Conservation (phyloP, 2,329 filamentous ascomycete genomes). For the Didymella pinodella region DNA sequence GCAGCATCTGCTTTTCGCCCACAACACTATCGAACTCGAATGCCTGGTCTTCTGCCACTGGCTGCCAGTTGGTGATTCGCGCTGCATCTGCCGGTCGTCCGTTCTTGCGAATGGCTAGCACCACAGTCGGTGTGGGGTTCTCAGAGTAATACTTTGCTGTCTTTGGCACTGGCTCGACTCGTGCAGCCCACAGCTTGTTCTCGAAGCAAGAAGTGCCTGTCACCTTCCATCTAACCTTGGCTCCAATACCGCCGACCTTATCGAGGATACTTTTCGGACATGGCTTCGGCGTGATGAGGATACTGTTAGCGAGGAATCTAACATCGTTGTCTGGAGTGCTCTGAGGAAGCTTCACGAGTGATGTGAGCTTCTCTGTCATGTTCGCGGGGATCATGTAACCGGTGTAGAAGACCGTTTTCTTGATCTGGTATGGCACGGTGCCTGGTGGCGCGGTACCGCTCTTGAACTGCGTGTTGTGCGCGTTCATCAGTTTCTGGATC, state of each 20-base stretch:
- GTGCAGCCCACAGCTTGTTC: conserved; percentile 86
- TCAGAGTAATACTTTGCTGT: conserved; percentile 75
- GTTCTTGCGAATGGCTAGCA: conserved; percentile 80
- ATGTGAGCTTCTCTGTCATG: conserved; percentile 75
- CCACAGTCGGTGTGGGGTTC: conserved; percentile 78
- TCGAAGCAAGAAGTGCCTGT: conserved; percentile 77
- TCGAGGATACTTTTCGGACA: conserved; percentile 76
- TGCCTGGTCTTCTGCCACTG: conserved; percentile 72
- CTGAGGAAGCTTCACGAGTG: conserved; percentile 70
- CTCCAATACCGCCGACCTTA: conserved; percentile 86
- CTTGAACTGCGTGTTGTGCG: conserved; percentile 74
- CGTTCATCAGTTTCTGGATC: conserved; percentile 87
- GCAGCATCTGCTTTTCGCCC: conserved; percentile 83
- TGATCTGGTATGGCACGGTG: conserved; percentile 70
- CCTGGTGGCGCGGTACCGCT: conserved; percentile 55
- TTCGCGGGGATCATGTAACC: conserved; percentile 81
- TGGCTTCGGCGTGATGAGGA: conserved; percentile 84
- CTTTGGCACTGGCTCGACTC: conserved; percentile 74
- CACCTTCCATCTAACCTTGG: conserved; percentile 84
- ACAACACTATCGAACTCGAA: conserved; percentile 84
- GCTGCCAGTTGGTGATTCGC: conserved; percentile 84
- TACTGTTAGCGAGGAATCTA: conserved; percentile 85
- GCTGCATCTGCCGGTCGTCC: conserved; percentile 80
- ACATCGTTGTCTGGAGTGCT: conserved; percentile 73
- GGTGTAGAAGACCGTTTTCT: conserved; percentile 89